These are phyloP conservation scores for Verticillium klebahnii DNA, from an alignment of 2,329 filamentous ascomycete genomes.

Conservation along the genomic window DNA sequence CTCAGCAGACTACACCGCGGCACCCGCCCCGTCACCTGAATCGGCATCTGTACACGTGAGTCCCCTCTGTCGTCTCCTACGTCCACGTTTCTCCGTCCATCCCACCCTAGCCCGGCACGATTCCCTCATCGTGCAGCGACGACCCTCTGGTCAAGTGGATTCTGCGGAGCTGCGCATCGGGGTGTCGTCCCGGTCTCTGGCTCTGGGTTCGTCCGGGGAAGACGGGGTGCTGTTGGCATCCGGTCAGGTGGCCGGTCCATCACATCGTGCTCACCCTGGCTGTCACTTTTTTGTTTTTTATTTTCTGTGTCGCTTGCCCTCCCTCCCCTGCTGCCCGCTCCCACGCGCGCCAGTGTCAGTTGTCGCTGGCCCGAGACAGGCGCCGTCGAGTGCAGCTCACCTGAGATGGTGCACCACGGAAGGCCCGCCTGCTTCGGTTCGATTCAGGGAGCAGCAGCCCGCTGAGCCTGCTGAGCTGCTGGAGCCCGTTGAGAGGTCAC, in stretches of 20 bases:
- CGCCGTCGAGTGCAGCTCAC: not conserved
- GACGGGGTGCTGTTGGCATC: not conserved
- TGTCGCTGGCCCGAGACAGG: not conserved
- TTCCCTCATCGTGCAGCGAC: not conserved
- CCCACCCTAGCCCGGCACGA: not conserved
- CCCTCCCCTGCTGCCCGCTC: not conserved
- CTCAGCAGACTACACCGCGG: not conserved
- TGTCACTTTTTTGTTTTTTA: not conserved
- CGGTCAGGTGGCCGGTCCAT: not conserved
- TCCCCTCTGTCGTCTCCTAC: not conserved
- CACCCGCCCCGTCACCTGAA: not conserved
- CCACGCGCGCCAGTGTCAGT: not conserved
- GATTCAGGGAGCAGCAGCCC: not conserved
- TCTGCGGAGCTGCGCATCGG: not conserved
- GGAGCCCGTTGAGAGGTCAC: not conserved
- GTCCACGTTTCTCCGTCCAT: not conserved
- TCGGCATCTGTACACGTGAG: not conserved
- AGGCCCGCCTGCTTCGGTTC: not conserved
- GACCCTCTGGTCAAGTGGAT: constrained; percentile 2
- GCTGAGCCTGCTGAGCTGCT: no score
- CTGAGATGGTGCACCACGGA: not conserved
- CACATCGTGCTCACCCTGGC: not conserved
- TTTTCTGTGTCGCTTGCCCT: no score
- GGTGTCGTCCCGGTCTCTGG: not conserved
- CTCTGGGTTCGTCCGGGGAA: not conserved